Evolutionary conservation across 192 early-diverging fungal genomes (phyloP), one percentile per base, ranked within the genome.

Genomic region (Mortierella antarctica): DNA sequence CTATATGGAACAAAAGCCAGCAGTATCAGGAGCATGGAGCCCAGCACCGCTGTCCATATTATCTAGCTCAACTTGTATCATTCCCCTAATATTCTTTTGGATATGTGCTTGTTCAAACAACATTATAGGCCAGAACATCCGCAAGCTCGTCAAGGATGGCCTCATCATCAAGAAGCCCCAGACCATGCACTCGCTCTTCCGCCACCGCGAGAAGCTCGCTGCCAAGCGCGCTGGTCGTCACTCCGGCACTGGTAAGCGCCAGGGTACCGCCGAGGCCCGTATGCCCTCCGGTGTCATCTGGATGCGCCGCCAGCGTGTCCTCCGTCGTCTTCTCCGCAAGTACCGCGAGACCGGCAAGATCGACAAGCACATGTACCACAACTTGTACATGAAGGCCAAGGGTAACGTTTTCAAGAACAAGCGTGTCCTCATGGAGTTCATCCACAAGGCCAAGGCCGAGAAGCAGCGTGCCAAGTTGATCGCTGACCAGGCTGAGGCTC

Each of bases 341-440:
- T 99, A 99, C 95, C 91, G 97, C 71, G 97, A 98, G 88, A 84
- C 93, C 83, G 94, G 93, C 79, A 99, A 99, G 93, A 98, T 99
- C 76, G 96, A 99, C 89, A 90, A 92, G 82, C 96, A 98, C 91
- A 90, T 99, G 93, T 93, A 91, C 93, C 97, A 96, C 88, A 85
- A 89, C 82, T 90, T 99, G 78, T 99, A 99, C 92, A 84, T 97
- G 83, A 98, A 97, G 92, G 89, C 96, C 68, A 99, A 99, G 95
- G 97, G 97, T 97, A 98, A 97, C 89, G 95, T 95, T 67, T 99
- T 99, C 92, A 99, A 99, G 94, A 99, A 97, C 95, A 99, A 99
- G 94, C 94, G 97, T 88, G 97, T 99, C 71, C 86, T 99, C 54
- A 99, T 99, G 95, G 97, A 99, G 89, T 95, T 95, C 89, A 99